These are phyloP conservation scores for Zizania palustris DNA, from an alignment of 202 grass and related monocot genomes.

Conservation along the genomic window DNA sequence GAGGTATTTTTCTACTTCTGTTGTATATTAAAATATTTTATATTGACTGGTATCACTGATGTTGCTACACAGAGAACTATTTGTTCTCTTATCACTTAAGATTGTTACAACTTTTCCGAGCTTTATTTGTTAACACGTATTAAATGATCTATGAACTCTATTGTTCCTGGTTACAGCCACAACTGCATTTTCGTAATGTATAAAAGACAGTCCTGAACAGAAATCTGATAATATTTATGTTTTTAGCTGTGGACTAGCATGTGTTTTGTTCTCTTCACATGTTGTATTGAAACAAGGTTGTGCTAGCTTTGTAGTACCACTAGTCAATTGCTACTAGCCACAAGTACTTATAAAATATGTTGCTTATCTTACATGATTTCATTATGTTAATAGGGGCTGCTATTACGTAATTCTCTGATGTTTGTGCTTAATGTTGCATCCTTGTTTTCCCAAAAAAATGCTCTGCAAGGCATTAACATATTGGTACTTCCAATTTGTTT, in stretches of 20 bases:
- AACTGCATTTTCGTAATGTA: no score
- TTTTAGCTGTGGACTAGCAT: not conserved
- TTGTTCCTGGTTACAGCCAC: not conserved
- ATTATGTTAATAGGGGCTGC: not conserved
- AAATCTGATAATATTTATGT: not conserved
- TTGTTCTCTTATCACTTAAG: not conserved
- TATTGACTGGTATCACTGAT: not conserved
- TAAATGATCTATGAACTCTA: not conserved
- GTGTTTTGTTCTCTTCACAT: not conserved
- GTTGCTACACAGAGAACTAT: not conserved
- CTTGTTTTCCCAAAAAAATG: not conserved
- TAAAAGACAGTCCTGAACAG: not conserved
- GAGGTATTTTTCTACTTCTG: conserved; percentile 54
- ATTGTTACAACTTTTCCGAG: not conserved
- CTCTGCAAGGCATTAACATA: no score
- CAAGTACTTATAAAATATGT: not conserved
- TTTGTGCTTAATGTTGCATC: not conserved
- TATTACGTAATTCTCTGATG: not conserved
- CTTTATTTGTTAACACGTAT: not conserved
- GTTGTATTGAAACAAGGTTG: no score
- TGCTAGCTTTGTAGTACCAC: not conserved
- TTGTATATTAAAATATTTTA: not conserved
- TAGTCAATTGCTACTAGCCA: not conserved
- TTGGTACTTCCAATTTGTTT: not conserved
- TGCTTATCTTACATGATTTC: not conserved